Percentiles rank a stretch among this genome's conserved stretches.
Evolutionary conservation across 2,329 filamentous ascomycete species (phyloP).

Genomic region (Elsinoe batatas): DNA sequence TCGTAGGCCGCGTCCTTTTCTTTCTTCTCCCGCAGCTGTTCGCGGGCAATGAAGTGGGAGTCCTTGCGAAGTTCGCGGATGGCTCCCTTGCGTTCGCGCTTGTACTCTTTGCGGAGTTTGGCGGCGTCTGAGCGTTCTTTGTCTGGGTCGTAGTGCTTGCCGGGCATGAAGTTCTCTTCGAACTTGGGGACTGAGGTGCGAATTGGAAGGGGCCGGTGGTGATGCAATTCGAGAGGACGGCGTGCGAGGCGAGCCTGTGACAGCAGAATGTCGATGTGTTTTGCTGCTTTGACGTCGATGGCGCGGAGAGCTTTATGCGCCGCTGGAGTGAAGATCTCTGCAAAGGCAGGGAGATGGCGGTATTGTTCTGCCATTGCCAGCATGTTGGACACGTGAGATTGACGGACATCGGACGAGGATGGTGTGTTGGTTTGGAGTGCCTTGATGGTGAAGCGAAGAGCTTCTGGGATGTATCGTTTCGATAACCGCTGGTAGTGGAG

Average conservation of each 20-base stretch:
- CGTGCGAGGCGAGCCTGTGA: slow-evolving; percentile 55
- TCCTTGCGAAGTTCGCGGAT: slow-evolving; percentile 93
- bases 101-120: slow-evolving; percentile 82
- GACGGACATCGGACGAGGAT: slow-evolving; percentile 37
- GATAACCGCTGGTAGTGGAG: slow-evolving; percentile 75
- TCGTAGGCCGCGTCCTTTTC: slow-evolving; percentile 88
- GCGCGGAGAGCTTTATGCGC: slow-evolving; percentile 25
- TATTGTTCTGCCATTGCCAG: slow-evolving; percentile 62
- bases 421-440: slow-evolving; percentile 45
- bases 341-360: slow-evolving; percentile 62
- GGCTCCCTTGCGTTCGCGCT: slow-evolving; percentile 89
- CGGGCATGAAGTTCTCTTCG: slow-evolving; percentile 87
- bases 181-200: slow-evolving; percentile 86
- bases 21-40: slow-evolving; percentile 87
- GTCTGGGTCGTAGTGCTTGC: slow-evolving; percentile 95
- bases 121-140: slow-evolving; percentile 75
- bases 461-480: slow-evolving; percentile 82
- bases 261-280: slow-evolving; percentile 55
- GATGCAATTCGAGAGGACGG: slow-evolving; percentile 74
- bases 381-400: slow-evolving; percentile 56
- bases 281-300: slow-evolving; percentile 33
- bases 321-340: slow-evolving; percentile 65
- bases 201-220: slow-evolving; percentile 81
- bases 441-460: slow-evolving; percentile 71
- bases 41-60: slow-evolving; percentile 81